A percentile compares a stretch with the other conserved stretches of the same genome.
Evolutionary conservation across 2,329 filamentous ascomycete genomes (phyloP).

Genomic region (Coniochaeta sp.): DNA sequence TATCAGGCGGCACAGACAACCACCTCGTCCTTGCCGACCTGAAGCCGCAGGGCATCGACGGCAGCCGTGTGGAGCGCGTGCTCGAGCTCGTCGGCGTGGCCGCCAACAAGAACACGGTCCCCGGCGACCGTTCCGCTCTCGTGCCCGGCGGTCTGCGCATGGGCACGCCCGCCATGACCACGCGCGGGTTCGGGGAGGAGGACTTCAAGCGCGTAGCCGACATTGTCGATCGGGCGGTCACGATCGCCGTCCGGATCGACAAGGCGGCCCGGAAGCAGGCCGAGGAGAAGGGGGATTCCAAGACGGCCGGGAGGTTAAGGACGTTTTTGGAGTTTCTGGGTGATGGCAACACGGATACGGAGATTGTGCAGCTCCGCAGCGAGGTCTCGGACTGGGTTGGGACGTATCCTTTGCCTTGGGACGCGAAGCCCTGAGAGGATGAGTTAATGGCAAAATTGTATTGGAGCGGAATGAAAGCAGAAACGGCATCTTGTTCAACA

Average conservation of each 20-base stretch:
- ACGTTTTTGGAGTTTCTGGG: conserved; percentile 62
- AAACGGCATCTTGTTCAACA: neutral
- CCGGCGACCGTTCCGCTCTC: conserved; percentile 87
- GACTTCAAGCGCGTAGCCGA: conserved; percentile 85
- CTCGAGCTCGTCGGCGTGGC: conserved; percentile 90
- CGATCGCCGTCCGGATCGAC: conserved; percentile 69
- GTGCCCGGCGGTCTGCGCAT: conserved; percentile 90
- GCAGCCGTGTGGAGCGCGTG: conserved; percentile 80
- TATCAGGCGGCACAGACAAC: conserved; percentile 93
- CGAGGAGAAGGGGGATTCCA: conserved; percentile 53
- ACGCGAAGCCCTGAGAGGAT: conserved; percentile 20
- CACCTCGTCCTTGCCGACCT: conserved; percentile 91
- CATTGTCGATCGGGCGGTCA: conserved; percentile 77
- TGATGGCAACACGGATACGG: conserved; percentile 57
- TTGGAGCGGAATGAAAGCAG: too few species aligned
- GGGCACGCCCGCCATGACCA: conserved; percentile 96
- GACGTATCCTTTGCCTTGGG: conserved; percentile 66
- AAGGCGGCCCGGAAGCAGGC: conserved; percentile 63
- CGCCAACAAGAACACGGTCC: conserved; percentile 99
- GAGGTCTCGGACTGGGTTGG: conserved; percentile 76
- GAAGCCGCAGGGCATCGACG: conserved; percentile 81
- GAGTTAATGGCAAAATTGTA: too few species aligned
- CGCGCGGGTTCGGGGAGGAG: conserved; percentile 78
- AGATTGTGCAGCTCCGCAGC: conserved; percentile 64
- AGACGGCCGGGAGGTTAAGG: conserved; percentile 56